phyloP scores from a whole-genome alignment of 1,284 basidiomycete species.

The Ceratorhiza oryzae-sativae region DNA sequence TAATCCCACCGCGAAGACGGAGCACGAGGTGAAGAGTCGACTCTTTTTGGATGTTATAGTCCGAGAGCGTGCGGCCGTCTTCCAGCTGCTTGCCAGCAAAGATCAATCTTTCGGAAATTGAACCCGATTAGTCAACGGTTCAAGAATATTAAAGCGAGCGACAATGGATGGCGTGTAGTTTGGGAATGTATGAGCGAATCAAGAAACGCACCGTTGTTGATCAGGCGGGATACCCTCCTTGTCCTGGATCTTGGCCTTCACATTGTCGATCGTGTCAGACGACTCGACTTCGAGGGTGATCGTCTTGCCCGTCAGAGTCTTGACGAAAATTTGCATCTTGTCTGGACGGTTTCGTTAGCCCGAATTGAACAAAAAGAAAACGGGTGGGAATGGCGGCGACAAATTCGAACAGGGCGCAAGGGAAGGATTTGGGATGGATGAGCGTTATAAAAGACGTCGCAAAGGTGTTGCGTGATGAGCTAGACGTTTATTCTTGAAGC shows the following conservation, averaged over 20 bases:
- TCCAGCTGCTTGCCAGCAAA: constrained; percentile 97
- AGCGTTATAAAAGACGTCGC: background rate
- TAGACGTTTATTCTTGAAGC: background rate
- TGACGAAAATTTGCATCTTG: constrained; percentile 58
- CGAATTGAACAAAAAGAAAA: background rate
- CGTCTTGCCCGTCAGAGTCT: constrained; percentile 53
- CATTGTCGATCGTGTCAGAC: constrained; percentile 64
- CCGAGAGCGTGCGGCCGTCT: constrained; percentile 91
- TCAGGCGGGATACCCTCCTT: constrained; percentile 82
- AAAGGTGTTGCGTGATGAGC: background rate
- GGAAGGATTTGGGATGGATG: background rate
- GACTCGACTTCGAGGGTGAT: constrained; percentile 66
- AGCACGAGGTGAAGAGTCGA: constrained; percentile 97
- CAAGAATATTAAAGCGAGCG: background rate
- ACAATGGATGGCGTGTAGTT: background rate
- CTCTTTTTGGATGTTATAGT: constrained; percentile 99
- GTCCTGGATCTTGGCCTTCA: constrained; percentile 63
- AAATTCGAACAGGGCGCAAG: background rate
- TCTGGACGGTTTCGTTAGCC: constrained; percentile 17
- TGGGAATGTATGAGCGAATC: background rate
- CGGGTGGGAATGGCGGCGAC: background rate
- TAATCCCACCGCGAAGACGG: constrained; percentile 98
- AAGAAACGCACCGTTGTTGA: constrained; percentile 70
- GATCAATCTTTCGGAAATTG: constrained; percentile 63
- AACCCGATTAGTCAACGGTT: background rate